Evolutionary conservation across 768 basidiomycete genomes (phyloP).

Genomic region (Gymnopilus dilepis): DNA sequence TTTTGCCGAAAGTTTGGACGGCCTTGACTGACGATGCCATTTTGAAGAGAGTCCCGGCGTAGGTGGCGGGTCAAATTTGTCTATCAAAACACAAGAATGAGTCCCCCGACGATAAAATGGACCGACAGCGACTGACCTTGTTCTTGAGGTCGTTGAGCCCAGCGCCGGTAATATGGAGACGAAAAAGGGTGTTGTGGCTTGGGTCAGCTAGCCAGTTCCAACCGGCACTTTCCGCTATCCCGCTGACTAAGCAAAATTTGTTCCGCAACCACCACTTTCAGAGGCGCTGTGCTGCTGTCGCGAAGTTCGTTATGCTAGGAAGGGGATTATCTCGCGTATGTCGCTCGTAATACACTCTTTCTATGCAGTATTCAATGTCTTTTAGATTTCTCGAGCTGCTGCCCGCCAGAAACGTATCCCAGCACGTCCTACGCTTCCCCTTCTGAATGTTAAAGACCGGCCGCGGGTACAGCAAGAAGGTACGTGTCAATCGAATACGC

Average conservation of each 20-base stretch:
- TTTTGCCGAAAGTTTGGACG: conserved; percentile 99
- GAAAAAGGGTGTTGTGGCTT: conserved; percentile 43
- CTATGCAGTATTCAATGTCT: background rate
- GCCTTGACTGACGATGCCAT: conserved; percentile 83
- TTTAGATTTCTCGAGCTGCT: conserved; percentile 23
- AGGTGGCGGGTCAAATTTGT: conserved; percentile 28
- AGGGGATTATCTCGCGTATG: conserved; percentile 29
- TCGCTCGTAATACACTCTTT: background rate
- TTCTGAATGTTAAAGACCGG: conserved; percentile 28
- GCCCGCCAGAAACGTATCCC: conserved; percentile 20
- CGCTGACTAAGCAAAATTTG: conserved; percentile 40
- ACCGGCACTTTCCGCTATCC: conserved; percentile 25
- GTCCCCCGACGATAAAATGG: conserved; percentile 15
- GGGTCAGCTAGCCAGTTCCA: conserved; percentile 45
- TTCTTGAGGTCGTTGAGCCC: conserved; percentile 51
- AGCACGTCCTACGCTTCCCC: conserved; percentile 21
- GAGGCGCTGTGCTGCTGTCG: conserved; percentile 12
- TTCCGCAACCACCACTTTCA: conserved; percentile 26
- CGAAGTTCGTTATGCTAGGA: conserved; percentile 26
- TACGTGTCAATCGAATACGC: conserved; percentile 12
- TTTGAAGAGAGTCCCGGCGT: conserved; percentile 42
- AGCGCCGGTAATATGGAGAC: conserved; percentile 41
- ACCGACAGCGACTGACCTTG: conserved; percentile 39
- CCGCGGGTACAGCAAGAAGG: conserved; percentile 23
- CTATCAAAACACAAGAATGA: conserved; percentile 21